Base-by-base conservation (phyloP, 345 rosid genomes). In the Arabis alpina region DNA sequence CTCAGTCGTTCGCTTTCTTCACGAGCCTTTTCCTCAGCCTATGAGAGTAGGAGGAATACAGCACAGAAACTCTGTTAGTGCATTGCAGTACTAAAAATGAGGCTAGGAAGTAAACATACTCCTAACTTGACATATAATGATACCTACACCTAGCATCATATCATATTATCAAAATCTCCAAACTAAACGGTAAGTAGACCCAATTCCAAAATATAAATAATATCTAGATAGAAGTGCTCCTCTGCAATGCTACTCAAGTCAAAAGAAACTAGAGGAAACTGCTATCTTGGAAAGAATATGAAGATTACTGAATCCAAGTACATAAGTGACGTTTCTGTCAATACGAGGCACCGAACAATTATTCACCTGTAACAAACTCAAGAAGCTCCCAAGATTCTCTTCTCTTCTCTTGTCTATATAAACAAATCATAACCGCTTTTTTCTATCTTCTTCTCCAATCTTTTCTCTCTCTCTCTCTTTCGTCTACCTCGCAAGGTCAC, bases 1-100 rank as follows among this genome's bases (percentile, higher is more conserved):
- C 98, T 86, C 83, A 89, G 84, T 82, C 79, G 88, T 76, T 92
- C 98, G 75, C 89, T 87, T 81, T 89, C 98, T 82, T 89, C 96
- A 39, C 87, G 98, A 30, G 96, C 88, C 75, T 86, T 82, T 80
- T 89, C 84, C 80, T 94, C 97, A 27, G 98, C 97, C 99, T 91
- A 73, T 53, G 62, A 0, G 0, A 49, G 68, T 10, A 62, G 52
- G 50, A 61, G 8, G 27, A 10, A 51, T 42, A 57, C 1, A 1
- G 10, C 3, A 0, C 14, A 72, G 5, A 54, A 37, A 72, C 47
- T 54, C n/a, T 36, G 58, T 61, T 68, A 44, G 36, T 30, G 10
- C 44, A 51, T 52, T 59, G 49, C 47, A 8, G 16, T 15, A 45
- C 19, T 43, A 74, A 12, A 19, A 44, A 44, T 6, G 32, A 53